Conservation (phyloP, 1,284 basidiomycete species). For the Cryptococcus maquisensis region DNA sequence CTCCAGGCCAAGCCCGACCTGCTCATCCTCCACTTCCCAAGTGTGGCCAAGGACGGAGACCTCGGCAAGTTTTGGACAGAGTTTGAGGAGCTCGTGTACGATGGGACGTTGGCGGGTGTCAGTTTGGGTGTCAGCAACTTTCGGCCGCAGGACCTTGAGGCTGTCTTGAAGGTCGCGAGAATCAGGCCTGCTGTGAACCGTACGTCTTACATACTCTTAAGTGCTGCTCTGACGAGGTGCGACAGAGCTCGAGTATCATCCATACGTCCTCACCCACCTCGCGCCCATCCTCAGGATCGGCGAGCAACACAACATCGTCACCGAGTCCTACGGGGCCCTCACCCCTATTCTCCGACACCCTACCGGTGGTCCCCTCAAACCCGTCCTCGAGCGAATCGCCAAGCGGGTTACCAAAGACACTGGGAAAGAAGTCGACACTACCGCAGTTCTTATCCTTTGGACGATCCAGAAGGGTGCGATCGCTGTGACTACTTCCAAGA, state of each 20-base stretch:
- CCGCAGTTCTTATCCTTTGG: slow-evolving; percentile 62
- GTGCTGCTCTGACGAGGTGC: slow-evolving; percentile 36
- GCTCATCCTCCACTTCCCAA: slow-evolving; percentile 27
- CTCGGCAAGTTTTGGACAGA: slow-evolving; percentile 20
- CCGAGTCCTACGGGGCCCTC: slow-evolving; percentile 58
- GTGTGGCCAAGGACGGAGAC: slow-evolving; percentile 13
- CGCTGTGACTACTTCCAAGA: slow-evolving; percentile 68
- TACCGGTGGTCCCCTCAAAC: slow-evolving; percentile 56
- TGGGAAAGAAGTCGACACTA: slow-evolving; percentile 54
- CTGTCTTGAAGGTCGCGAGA: slow-evolving; percentile 49
- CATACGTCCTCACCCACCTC: slow-evolving; percentile 63
- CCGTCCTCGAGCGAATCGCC: slow-evolving; percentile 54
- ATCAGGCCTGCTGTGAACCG: slow-evolving; percentile 67
- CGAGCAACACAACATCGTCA: slow-evolving; percentile 59
- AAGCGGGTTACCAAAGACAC: slow-evolving; percentile 26
- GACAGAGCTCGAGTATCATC: slow-evolving; percentile 66
- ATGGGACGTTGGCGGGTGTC: slow-evolving; percentile 58
- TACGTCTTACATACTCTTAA: slow-evolving; percentile 15
- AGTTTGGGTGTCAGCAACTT: slow-evolving; percentile 45
- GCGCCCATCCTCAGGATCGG: slow-evolving; percentile 58
- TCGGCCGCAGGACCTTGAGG: slow-evolving; percentile 37
- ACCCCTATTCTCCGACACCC: slow-evolving; percentile 56
- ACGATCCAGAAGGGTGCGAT: slow-evolving; percentile 56
- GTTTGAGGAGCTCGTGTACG: slow-evolving; percentile 41
- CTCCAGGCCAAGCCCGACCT: slow-evolving; percentile 21